Percentiles rank a stretch among this genome's conserved stretches.
Evolutionary conservation across 176 grass and related monocot genomes (phyloP).

Genomic region (Alloteropsis semialata): DNA sequence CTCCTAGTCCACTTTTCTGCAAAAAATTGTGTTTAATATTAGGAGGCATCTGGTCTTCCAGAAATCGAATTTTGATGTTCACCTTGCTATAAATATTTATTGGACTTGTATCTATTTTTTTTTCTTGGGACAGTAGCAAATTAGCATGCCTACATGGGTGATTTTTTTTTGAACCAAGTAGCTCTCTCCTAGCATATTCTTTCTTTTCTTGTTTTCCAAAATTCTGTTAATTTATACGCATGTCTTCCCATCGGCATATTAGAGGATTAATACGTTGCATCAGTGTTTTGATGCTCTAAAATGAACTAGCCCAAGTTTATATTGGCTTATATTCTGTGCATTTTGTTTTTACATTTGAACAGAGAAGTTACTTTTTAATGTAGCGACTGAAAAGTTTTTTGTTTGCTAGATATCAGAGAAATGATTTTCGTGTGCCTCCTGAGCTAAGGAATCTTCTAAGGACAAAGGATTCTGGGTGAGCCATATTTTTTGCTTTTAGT

Average conservation of each 20-base stretch:
- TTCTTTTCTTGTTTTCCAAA: background rate
- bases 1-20: background rate
- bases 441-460: slow-evolving; percentile 60
- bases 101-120: background rate
- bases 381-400: background rate
- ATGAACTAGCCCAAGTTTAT: background rate
- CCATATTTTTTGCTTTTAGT: slow-evolving; percentile 25
- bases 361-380: background rate
- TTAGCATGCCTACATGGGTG: background rate
- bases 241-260: background rate
- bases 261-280: background rate
- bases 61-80: background rate
- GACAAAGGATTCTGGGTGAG: slow-evolving; percentile 53
- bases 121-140: background rate
- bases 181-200: background rate
- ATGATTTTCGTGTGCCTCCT: slow-evolving; percentile 83
- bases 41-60: background rate
- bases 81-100: background rate
- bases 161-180: background rate
- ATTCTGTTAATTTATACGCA: background rate
- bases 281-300: slow-evolving; percentile 5
- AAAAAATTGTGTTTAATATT: background rate
- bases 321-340: background rate
- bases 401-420: slow-evolving; percentile 77
- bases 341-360: background rate